Percentiles rank a stretch among this genome's conserved stretches.
Evolutionary conservation across 306 rosid species (phyloP).

Genomic region (Rosa persica): DNA sequence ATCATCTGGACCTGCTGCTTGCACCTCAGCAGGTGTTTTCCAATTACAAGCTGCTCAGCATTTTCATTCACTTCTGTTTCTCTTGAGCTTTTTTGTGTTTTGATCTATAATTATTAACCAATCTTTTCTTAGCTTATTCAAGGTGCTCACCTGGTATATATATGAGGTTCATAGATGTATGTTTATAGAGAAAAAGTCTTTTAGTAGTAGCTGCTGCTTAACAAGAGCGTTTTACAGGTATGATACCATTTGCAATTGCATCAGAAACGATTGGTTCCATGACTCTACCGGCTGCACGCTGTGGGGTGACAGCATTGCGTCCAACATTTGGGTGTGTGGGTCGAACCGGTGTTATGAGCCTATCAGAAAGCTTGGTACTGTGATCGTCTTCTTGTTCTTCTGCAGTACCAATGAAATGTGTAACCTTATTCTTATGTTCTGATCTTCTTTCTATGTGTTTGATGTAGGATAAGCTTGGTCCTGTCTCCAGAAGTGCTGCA

Average conservation of each 20-base stretch:
- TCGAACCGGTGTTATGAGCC: slow-evolving; percentile 73
- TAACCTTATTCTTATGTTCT: background rate
- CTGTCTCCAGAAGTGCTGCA: slow-evolving; percentile 63
- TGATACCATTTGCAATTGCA: slow-evolving; percentile 84
- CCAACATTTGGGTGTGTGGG: slow-evolving; percentile 78
- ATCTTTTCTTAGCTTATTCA: background rate
- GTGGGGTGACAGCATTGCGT: slow-evolving; percentile 73
- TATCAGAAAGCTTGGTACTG: slow-evolving; percentile 77
- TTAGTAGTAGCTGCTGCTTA: background rate
- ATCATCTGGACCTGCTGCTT: slow-evolving; percentile 81
- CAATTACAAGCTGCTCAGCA: background rate
- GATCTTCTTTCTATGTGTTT: slow-evolving; percentile 11
- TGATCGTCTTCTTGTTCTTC: background rate
- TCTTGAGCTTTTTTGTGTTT: background rate
- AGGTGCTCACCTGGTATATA: background rate
- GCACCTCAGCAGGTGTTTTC: slow-evolving; percentile 64
- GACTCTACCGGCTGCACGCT: slow-evolving; percentile 64
- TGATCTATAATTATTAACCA: background rate
- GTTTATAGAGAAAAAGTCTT: background rate
- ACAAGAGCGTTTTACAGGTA: slow-evolving; percentile 34
- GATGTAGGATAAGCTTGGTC: slow-evolving; percentile 74
- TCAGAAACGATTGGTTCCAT: slow-evolving; percentile 80
- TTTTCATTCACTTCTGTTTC: background rate
- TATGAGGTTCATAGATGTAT: background rate
- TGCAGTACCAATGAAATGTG: slow-evolving; percentile 19